Base-by-base conservation (phyloP, 768 basidiomycete genomes). In the Tulasnella sp. region DNA sequence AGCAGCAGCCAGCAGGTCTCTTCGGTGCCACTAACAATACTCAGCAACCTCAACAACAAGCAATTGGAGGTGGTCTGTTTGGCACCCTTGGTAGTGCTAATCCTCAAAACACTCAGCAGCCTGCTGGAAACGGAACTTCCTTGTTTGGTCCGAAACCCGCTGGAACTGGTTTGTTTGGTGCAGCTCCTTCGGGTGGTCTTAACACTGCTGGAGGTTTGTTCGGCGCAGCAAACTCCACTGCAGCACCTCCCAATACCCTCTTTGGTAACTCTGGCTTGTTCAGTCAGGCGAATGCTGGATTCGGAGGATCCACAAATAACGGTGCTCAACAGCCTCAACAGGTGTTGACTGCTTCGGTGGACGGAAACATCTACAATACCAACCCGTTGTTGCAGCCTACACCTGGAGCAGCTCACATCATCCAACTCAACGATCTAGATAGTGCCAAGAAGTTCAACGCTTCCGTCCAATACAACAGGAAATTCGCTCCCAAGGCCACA, bases 321-420 rank as follows among this genome's bases (percentile, higher is more conserved):
- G 46, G 46, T 15, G 46, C 29, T 25, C 55, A 25, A 10, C 55
- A 39, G 42, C 16, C n/a, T 35, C 76, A 77, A 65, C 77, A 77
- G 32, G 64, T 72, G 0, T 68, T 93, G 47, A 83, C 81, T 7
- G 85, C 89, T 1, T 91, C 91, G 16, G 87, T 96, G 60, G 81
- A 84, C 24, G 84, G 92, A 63, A 69, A 69, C 56, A 64, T 67
- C 0, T 70, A 70, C 59, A 68, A 67, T 25, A 61, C 61, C 52
- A 67, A 65, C 54, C 63, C 65, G 4, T 62, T 70, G 20, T 68
- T 70, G 50, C 49, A 56, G 15, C 62, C 53, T 58, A 61, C 39
- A 59, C 61, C 33, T 16, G 48, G 24, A n/a, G 34, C 37, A 4
- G n/a, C 62, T 58, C 31, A 60, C 60, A 51, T 62, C 45, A 19